Conservation (phyloP, 179 eudicot species). For the Nepenthes alata region DNA sequence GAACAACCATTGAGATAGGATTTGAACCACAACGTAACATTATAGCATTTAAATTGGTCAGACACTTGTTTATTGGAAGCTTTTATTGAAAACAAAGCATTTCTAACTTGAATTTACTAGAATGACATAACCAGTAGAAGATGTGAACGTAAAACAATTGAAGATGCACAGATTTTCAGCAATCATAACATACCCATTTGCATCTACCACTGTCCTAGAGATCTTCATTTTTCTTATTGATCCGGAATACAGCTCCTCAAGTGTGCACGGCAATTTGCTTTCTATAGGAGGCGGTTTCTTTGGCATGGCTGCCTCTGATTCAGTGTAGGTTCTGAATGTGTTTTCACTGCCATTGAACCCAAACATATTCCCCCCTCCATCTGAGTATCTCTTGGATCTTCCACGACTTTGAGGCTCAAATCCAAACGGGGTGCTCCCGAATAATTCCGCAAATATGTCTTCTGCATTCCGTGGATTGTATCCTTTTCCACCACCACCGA, state of each 20-base stretch:
- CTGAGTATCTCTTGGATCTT: constrained; percentile 42
- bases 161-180: too few relatives aligned
- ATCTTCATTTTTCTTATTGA: constrained; percentile 76
- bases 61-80: too few relatives aligned
- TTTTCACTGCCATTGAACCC: constrained; percentile 30
- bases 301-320: constrained; percentile 11
- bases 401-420: constrained; percentile 46
- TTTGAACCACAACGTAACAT: too few relatives aligned
- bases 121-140: not conserved
- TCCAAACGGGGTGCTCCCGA: constrained; percentile 76
- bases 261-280: constrained; percentile 47
- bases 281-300: constrained; percentile 70
- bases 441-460: constrained; percentile 86
- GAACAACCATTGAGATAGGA: too few relatives aligned
- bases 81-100: too few relatives aligned
- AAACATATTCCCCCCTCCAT: constrained; percentile 18
- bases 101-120: not conserved
- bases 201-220: constrained; percentile 43
- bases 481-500: constrained; percentile 20
- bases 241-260: constrained; percentile 65
- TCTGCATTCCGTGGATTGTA: constrained; percentile 77
- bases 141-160: too few relatives aligned
- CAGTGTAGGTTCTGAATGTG: constrained; percentile 18
- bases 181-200: constrained; percentile 35
- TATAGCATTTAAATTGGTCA: too few relatives aligned